Base-by-base conservation (phyloP, 352 stramenopile species). In the Phytophthora aleatoria region DNA sequence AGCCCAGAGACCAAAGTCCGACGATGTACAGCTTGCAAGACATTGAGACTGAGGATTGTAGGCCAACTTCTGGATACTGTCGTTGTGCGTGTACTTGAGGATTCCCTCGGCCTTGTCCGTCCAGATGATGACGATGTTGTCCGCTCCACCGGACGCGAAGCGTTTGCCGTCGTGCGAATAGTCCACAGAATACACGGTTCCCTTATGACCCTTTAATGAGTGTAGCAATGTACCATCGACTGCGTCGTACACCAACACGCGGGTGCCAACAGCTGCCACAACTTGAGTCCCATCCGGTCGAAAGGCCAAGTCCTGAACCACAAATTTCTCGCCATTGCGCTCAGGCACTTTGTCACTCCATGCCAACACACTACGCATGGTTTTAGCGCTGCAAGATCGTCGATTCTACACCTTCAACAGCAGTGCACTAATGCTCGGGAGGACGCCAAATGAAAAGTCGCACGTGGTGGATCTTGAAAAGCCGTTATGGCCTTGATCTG, bases 111-210 rank as follows among this genome's bases (percentile, higher is more conserved):
- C 94, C 55, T 97, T 98, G 64, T 90, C 81, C 26, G 87, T 98
- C 96, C 96, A 99, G 67, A 99, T 98, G 59, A 99, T 98, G n/a
- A 98, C 94, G 35, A 94, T 92, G 61, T 97, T 97, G 77, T 98
- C 96, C 0, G 92, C 90, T 11, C 94, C 95, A 33, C 95, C 94
- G 0, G 89, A 97, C 9, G 91, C 90, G 56, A 98, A 98, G 5
- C 89, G 87, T 60, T 96, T 96, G 51, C 94, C 94, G 57, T 98
- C 92, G 44, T 90, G 79, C 2, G 84, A 71, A 60, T 96, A 99
- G 60, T 95, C 86, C 12, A 98, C 92, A 8, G 86, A 77, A 69
- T 98, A 98, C 26, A 99, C 95, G 13, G 85, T 93, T 53, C 89
- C 89, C 49, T 96, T 94, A 61, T 94, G 89, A 35, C 87, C 88